Conservation (phyloP, 495 filamentous ascomycete species). For the Podospora comata region DNA sequence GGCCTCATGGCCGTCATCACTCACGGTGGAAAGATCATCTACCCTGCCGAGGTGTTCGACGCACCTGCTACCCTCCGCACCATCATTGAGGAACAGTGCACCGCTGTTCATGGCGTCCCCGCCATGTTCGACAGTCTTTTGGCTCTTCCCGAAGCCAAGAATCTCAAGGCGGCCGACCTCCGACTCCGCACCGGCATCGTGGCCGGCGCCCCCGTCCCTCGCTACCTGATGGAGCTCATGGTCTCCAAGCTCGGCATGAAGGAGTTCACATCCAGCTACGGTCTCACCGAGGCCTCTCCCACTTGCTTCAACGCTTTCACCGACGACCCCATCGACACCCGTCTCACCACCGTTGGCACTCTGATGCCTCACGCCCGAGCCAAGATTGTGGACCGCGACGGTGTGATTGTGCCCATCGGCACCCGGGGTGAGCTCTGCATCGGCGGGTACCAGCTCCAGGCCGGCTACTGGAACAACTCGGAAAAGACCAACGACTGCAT, state of each 20-base stretch:
- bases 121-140: constrained; percentile 70
- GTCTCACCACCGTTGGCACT: constrained; percentile 63
- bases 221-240: constrained; percentile 60
- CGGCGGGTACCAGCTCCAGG: constrained; percentile 63
- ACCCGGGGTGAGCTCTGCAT: constrained; percentile 63
- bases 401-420: constrained; percentile 58
- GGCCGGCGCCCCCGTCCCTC: constrained; percentile 64
- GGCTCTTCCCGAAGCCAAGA: constrained; percentile 45
- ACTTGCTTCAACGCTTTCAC: constrained; percentile 71
- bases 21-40: constrained; percentile 64
- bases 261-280: constrained; percentile 67
- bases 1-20: constrained; percentile 65
- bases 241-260: constrained; percentile 60
- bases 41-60: constrained; percentile 63
- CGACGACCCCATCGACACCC: constrained; percentile 56
- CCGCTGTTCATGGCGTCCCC: constrained; percentile 67
- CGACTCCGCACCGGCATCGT: constrained; percentile 66
- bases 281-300: constrained; percentile 67
- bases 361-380: constrained; percentile 64
- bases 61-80: constrained; percentile 55
- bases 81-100: constrained; percentile 62
- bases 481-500: constrained; percentile 64
- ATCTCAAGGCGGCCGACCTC: constrained; percentile 43
- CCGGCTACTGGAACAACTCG: constrained; percentile 69
- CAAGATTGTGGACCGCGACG: constrained; percentile 62